Percentiles rank a stretch among this genome's conserved stretches.
phyloP scores from a whole-genome alignment of 345 rosid species.

The Eucalyptus marginata region DNA sequence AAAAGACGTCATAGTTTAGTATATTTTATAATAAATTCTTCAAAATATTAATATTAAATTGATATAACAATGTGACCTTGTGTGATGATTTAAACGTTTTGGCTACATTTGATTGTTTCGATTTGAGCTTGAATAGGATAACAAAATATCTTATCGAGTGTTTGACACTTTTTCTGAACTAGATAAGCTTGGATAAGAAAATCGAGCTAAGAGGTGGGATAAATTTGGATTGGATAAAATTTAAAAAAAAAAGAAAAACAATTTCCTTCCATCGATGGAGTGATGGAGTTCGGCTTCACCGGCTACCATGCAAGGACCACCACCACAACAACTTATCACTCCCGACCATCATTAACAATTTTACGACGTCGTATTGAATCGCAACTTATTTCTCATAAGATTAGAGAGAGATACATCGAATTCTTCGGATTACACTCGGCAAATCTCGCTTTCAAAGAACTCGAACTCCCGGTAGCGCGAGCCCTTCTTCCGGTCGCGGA shows the following conservation, averaged over 20 bases:
- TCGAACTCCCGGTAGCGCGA: neutral
- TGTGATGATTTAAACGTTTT: neutral
- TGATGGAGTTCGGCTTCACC: neutral
- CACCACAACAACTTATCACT: neutral
- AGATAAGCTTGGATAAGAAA: no score
- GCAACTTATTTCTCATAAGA: neutral
- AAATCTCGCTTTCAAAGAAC: neutral
- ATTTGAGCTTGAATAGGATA: no score
- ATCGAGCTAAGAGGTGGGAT: neutral
- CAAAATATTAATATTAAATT: neutral
- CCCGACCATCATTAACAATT: neutral
- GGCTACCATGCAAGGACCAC: neutral
- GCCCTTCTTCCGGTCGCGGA: neutral
- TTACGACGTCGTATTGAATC: neutral
- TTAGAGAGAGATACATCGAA: neutral
- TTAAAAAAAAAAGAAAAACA: no score
- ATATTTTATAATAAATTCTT: neutral
- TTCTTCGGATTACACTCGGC: neutral
- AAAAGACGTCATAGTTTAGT: neutral
- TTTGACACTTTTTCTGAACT: neutral
- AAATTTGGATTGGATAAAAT: neutral
- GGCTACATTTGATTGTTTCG: neutral
- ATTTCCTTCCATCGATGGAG: neutral
- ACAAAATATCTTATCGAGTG: fast-evolving
- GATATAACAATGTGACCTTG: neutral